phyloP scores from a whole-genome alignment of 78 protist genomes.

The Dictyostelium brefeldianum region DNA sequence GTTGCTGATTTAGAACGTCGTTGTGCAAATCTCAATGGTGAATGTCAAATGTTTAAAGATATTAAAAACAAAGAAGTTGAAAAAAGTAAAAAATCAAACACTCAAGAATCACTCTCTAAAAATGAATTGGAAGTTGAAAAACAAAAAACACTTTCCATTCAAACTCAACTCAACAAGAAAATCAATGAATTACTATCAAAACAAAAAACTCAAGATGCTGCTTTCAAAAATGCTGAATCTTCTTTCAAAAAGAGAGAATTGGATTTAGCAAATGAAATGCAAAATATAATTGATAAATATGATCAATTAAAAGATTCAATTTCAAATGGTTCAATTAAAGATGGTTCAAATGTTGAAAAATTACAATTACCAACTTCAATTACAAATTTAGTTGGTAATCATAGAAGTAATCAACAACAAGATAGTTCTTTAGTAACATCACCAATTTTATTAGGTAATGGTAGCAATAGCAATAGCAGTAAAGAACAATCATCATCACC shows the following conservation, averaged over 20 bases:
- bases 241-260: conserved; percentile 50
- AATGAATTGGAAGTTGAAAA: conserved; percentile 39
- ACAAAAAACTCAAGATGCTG: conserved; percentile 34
- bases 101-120: conserved; percentile 24
- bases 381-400: background rate
- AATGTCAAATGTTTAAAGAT: conserved; percentile 67
- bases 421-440: background rate
- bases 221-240: conserved; percentile 45
- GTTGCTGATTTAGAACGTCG: conserved; percentile 70
- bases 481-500: background rate
- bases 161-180: conserved; percentile 28
- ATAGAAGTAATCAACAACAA: background rate
- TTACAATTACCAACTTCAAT: background rate
- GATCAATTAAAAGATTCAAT: conserved; percentile 26
- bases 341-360: background rate
- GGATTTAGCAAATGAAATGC: conserved; percentile 5
- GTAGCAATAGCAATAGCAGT: too few relatives aligned
- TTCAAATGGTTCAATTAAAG: conserved; percentile 5
- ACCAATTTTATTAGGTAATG: conserved; percentile 10
- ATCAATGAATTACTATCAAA: conserved; percentile 14
- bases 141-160: background rate
- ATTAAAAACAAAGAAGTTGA: conserved; percentile 53
- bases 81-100: conserved; percentile 20
- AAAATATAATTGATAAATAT: conserved; percentile 26
- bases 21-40: conserved; percentile 28